Percentiles rank a stretch among this genome's conserved stretches.
These are phyloP conservation scores for Juglanconis sp. DNA, from an alignment of 2,329 filamentous ascomycete species.

Conservation along the genomic window DNA sequence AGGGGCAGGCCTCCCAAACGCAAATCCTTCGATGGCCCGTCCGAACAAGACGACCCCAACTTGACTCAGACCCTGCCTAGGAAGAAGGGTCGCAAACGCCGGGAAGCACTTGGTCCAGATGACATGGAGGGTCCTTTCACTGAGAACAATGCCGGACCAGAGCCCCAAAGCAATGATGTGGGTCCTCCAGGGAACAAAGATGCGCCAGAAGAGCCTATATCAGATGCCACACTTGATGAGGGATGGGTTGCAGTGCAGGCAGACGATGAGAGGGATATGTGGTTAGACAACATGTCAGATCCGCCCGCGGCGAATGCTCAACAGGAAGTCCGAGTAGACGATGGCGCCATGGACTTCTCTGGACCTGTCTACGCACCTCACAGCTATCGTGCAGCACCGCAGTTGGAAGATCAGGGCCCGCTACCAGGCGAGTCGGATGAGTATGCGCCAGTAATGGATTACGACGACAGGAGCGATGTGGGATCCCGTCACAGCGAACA, in stretches of 20 bases:
- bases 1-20: slow-evolving; percentile 19
- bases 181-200: neutral
- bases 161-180: neutral
- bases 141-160: neutral
- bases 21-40: slow-evolving; percentile 2
- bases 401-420: slow-evolving; percentile 7
- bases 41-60: slow-evolving; percentile 26
- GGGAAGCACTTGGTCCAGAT: slow-evolving; percentile 23
- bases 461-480: slow-evolving; percentile 14
- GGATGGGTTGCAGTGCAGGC: slow-evolving; percentile 2
- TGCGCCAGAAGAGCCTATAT: neutral
- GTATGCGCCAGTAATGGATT: slow-evolving; percentile 7
- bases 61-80: slow-evolving; percentile 22
- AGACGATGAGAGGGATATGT: slow-evolving; percentile 20
- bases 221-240: neutral
- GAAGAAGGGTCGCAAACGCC: slow-evolving; percentile 31
- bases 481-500: slow-evolving; percentile 1
- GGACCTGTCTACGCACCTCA: neutral
- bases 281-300: slow-evolving; percentile 20
- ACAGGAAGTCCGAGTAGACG: neutral
- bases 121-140: slow-evolving; percentile 24
- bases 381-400: neutral
- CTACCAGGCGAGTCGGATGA: slow-evolving; percentile 10
- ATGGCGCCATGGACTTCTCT: neutral
- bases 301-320: neutral